A percentile compares a stretch with the other conserved stretches of the same genome.
These are phyloP conservation scores for Microdochium bolleyi DNA, from an alignment of 2,329 filamentous ascomycete genomes.

Conservation along the genomic window DNA sequence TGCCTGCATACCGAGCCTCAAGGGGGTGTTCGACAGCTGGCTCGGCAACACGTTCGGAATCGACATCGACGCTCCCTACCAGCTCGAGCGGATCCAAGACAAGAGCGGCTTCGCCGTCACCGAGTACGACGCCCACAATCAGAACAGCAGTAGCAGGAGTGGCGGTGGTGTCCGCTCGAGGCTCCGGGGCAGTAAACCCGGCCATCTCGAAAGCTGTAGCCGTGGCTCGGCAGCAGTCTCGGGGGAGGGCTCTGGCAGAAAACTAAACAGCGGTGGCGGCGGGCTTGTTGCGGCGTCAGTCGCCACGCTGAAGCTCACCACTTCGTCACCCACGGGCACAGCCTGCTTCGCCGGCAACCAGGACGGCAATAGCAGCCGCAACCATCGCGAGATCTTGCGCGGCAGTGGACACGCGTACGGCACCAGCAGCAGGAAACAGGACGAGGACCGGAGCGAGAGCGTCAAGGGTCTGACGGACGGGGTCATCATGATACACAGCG, in stretches of 20 bases:
- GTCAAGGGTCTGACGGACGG: neutral
- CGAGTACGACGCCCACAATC: neutral
- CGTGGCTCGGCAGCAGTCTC: no score
- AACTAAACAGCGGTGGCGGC: neutral
- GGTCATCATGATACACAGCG: neutral
- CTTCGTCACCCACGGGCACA: no score
- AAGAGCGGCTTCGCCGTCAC: neutral
- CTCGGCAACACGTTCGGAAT: neutral
- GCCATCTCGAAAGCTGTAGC: no score
- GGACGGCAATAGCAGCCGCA: neutral
- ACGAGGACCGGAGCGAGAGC: neutral
- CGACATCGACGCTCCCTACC: neutral
- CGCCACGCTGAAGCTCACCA: no score
- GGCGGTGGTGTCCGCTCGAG: no score
- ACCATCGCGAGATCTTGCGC: neutral
- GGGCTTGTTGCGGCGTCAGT: no score
- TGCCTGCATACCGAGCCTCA: neutral
- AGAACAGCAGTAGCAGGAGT: no score
- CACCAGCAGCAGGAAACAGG: neutral
- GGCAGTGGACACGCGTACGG: neutral
- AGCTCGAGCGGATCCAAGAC: neutral
- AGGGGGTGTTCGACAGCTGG: neutral
- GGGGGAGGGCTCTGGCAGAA: no score
- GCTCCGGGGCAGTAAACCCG: no score
- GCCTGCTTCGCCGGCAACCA: neutral